Base-by-base conservation (phyloP, 192 early-diverging fungal species). In the Podila clonocystis region DNA sequence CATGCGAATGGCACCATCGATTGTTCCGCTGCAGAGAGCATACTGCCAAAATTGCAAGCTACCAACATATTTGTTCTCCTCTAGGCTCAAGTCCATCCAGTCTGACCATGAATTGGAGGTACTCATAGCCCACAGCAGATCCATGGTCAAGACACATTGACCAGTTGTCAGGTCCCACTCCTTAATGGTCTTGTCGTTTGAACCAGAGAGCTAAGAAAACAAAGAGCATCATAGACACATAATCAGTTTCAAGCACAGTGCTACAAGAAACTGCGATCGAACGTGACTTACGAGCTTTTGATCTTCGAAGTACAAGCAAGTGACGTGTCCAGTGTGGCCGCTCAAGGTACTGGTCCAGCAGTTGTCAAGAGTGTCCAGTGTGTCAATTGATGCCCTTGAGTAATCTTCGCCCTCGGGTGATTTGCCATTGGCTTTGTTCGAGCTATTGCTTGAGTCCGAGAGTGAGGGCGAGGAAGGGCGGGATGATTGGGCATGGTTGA, bases 121-220 rank as follows among this genome's bases (percentile, higher is more conserved):
- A 59, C 62, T 61, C 68, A 86, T 89, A 0, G 91, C 89, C 93
- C 93, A 95, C 15, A 89, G 67, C 22, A 95, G 74, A 69, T 93
- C 92, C 73, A 95, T 85, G 5, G 90, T 87, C 13, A 90, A 79
- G 28, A 92, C 85, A 85, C 89, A 82, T 63, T 85, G 74, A 29
- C 91, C 91, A 33, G 89, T 92, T 29, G 82, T 74, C 80, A 95
- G 58, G 71, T 95, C 94, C 94, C 94, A 95, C 62, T 92, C 89
- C 64, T 89, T 89, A 65, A 95, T 90, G 2, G 94, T 94, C 62
- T 88, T 85, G 79, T 95, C 94, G 19, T 91, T 88, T 24, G 92
- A 89, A 58, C 93, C 94, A 4, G 93, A 90, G 19, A 94, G 79
- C 87, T 92, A 78, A 22, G 83, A 66, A 57, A 71, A 85, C 11